These are phyloP conservation scores for Camelina hispida DNA, from an alignment of 345 rosid species.

Conservation along the genomic window DNA sequence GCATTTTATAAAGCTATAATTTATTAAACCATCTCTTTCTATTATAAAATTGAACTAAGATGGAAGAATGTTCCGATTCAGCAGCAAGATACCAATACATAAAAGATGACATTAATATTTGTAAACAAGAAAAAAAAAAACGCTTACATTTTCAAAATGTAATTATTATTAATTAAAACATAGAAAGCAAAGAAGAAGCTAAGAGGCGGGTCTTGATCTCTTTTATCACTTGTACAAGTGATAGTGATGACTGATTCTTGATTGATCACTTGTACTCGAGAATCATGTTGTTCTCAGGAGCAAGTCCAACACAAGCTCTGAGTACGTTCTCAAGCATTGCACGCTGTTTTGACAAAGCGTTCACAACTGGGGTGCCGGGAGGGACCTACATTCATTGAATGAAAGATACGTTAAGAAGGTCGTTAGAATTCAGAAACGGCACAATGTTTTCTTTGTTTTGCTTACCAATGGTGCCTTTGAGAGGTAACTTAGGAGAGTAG, in stretches of 20 bases:
- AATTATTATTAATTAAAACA: constrained; percentile 27
- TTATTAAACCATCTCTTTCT: no score
- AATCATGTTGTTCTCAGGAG: constrained; percentile 99
- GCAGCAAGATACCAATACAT: background rate
- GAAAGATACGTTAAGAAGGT: background rate
- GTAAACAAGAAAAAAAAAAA: background rate
- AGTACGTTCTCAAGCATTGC: constrained; percentile 99
- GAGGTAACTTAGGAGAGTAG: constrained; percentile 94
- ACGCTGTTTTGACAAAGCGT: constrained; percentile 94
- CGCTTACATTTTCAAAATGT: background rate
- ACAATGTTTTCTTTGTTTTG: constrained; percentile 14
- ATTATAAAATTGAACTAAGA: background rate
- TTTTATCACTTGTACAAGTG: constrained; percentile 65
- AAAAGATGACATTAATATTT: background rate
- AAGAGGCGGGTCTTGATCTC: constrained; percentile 5
- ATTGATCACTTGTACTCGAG: constrained; percentile 87
- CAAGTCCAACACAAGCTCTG: constrained; percentile 94
- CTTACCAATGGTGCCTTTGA: constrained; percentile 97
- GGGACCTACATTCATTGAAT: constrained; percentile 68
- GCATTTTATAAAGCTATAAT: background rate
- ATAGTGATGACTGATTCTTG: background rate
- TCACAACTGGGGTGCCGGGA: constrained; percentile 97
- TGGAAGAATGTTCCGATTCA: background rate
- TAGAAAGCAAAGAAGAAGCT: constrained; percentile 6
- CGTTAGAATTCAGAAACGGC: constrained; percentile 14